Evolutionary conservation across 192 early-diverging fungal species (phyloP).

Genomic region (Radiomyces spectabilis): DNA sequence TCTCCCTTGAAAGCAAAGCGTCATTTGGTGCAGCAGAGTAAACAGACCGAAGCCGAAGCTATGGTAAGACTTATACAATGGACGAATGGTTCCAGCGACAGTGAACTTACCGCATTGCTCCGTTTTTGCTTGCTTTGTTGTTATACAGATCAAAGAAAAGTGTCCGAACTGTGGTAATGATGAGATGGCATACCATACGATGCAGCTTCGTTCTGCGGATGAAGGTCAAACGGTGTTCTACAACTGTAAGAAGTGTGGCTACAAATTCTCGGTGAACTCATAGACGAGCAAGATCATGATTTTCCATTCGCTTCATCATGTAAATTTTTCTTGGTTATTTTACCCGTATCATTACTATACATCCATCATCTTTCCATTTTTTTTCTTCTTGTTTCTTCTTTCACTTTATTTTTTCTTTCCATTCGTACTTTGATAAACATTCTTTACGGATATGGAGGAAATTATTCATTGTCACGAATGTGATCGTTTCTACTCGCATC

Average conservation of each 20-base stretch:
- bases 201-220: conserved; percentile 96
- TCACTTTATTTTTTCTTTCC: no score
- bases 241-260: conserved; percentile 93
- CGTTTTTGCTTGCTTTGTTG: background rate
- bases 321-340: no score
- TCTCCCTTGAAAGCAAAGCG: conserved; percentile 65
- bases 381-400: background rate
- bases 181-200: conserved; percentile 95
- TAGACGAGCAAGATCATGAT: background rate
- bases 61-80: conserved; percentile 29
- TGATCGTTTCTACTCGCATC: no score
- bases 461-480: no score
- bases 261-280: conserved; percentile 2
- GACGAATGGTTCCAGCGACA: background rate
- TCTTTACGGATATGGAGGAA: no score
- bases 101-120: no score
- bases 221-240: conserved; percentile 99
- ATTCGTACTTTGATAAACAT: no score
- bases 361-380: background rate
- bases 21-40: conserved; percentile 49
- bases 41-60: conserved; percentile 31
- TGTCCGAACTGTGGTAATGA: conserved; percentile 90
- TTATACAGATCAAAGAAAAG: conserved; percentile 79
- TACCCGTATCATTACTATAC: no score
- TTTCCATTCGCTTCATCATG: background rate